Conservation (phyloP, 2,329 filamentous ascomycete species). For the Neonectria hederae region DNA sequence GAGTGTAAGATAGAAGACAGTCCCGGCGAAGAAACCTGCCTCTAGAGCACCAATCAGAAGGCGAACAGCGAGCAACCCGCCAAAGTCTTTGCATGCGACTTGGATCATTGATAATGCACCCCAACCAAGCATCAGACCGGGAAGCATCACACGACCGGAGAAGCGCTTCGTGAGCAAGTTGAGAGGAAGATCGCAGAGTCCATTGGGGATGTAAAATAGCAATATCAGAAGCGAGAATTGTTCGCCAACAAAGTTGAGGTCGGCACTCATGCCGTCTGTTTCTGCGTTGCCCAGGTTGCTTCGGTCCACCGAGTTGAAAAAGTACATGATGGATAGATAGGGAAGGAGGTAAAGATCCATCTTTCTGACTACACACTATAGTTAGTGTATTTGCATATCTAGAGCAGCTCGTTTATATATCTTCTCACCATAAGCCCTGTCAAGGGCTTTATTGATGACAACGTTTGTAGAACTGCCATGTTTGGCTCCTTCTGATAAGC, state of each 20-base stretch:
- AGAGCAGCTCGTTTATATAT: rapidly evolving
- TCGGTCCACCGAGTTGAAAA: constrained; percentile 39
- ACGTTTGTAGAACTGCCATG: constrained; percentile 13
- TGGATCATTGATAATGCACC: constrained; percentile 55
- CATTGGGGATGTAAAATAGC: constrained; percentile 62
- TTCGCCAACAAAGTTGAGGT: constrained; percentile 53
- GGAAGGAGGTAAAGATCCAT: constrained; percentile 55
- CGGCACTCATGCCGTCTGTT: constrained; percentile 54
- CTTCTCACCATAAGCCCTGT: constrained; percentile 11
- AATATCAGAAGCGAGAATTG: constrained; percentile 57
- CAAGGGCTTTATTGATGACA: constrained; percentile 16
- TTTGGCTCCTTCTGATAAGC: constrained; percentile 4
- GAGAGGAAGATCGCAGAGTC: constrained; percentile 58
- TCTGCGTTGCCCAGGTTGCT: constrained; percentile 61
- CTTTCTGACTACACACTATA: constrained; percentile 42
- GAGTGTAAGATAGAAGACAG: constrained; percentile 55
- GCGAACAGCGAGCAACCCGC: constrained; percentile 55
- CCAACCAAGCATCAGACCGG: constrained; percentile 55
- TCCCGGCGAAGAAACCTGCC: constrained; percentile 60
- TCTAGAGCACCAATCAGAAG: constrained; percentile 54
- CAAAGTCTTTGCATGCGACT: constrained; percentile 56
- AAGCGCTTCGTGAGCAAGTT: constrained; percentile 59
- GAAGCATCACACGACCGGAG: constrained; percentile 46
- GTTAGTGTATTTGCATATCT: background rate
- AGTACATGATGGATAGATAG: constrained; percentile 51